phyloP scores from a whole-genome alignment of 2,329 filamentous ascomycete species.

The Xylariaceae sp. region DNA sequence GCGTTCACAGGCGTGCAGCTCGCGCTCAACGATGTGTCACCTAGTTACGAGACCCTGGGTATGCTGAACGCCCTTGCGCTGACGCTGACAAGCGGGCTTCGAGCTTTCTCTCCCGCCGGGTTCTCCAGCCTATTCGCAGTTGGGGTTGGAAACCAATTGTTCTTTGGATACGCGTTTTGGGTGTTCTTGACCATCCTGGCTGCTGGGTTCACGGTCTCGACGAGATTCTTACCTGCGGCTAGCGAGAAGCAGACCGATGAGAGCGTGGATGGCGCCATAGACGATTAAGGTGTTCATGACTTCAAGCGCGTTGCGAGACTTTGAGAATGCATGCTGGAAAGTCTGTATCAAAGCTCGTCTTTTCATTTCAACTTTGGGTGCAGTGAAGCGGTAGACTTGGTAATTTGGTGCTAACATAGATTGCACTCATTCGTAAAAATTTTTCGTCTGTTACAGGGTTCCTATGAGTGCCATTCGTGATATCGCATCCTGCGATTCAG shows the following conservation, averaged over 20 bases:
- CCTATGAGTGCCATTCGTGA: no score
- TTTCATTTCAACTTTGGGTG: no score
- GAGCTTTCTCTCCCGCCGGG: conserved; percentile 62
- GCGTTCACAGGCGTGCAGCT: conserved; percentile 69
- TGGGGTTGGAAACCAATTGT: conserved; percentile 57
- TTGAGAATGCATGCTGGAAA: no score
- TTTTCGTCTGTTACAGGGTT: no score
- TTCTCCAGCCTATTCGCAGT: conserved; percentile 66
- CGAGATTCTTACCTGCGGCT: conserved; percentile 32
- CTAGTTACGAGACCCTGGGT: conserved; percentile 59
- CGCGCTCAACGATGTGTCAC: conserved; percentile 69
- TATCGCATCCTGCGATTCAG: no score
- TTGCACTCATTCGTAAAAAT: neutral
- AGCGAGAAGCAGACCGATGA: conserved; percentile 23
- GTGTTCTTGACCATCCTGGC: conserved; percentile 45
- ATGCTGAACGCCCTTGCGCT: conserved; percentile 69
- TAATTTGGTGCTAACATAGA: no score
- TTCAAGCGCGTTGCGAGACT: no score
- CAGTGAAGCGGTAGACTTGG: no score
- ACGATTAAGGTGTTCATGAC: neutral
- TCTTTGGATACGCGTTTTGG: conserved; percentile 65
- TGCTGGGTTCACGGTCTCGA: conserved; percentile 29
- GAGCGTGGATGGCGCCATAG: conserved; percentile 4
- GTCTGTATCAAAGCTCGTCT: no score
- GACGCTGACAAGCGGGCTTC: conserved; percentile 56